Percentiles rank a stretch among this genome's conserved stretches.
These are phyloP conservation scores for Fistulinella prunicolor DNA, from an alignment of 768 basidiomycete species.

Conservation along the genomic window DNA sequence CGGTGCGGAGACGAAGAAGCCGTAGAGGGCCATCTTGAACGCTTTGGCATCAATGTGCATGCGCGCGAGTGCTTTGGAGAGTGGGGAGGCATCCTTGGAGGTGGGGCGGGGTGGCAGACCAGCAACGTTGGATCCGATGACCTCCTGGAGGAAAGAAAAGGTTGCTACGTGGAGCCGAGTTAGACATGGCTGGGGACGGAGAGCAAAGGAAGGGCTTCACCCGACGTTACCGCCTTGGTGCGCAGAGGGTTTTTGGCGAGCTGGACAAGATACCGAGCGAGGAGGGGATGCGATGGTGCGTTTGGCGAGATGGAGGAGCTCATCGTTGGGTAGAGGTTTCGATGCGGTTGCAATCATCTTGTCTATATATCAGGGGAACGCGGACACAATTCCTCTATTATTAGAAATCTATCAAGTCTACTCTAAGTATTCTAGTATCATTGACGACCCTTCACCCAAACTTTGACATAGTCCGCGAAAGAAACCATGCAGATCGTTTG, in stretches of 20 bases:
- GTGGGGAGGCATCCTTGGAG: slow-evolving; percentile 51
- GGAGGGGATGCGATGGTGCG: slow-evolving; percentile 41
- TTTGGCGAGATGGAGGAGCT: slow-evolving; percentile 27
- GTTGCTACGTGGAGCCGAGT: slow-evolving; percentile 32
- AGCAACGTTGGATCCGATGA: slow-evolving; percentile 71
- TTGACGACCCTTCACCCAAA: slow-evolving; percentile 57
- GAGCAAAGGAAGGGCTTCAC: slow-evolving; percentile 39
- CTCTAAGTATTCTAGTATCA: slow-evolving; percentile 16
- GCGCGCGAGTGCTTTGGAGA: slow-evolving; percentile 51
- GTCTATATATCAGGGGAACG: background rate
- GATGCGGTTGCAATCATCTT: too few relatives aligned
- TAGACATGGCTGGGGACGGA: background rate
- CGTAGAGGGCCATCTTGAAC: slow-evolving; percentile 81
- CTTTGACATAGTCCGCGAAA: slow-evolving; percentile 93
- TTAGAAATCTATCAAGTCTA: slow-evolving; percentile 4
- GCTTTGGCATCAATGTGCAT: slow-evolving; percentile 67
- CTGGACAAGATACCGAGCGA: slow-evolving; percentile 67
- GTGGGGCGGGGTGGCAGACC: slow-evolving; percentile 51
- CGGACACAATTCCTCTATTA: slow-evolving; percentile 21
- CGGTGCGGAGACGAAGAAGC: slow-evolving; percentile 81
- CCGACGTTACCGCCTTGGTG: slow-evolving; percentile 78
- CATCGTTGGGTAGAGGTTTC: slow-evolving; percentile 42
- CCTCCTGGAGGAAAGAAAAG: slow-evolving; percentile 73
- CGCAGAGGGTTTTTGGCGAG: slow-evolving; percentile 68
- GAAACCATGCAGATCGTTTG: slow-evolving; percentile 99